Evolutionary conservation across 805 yeast genomes (phyloP).

Genomic region (Spathaspora gorwiae): DNA sequence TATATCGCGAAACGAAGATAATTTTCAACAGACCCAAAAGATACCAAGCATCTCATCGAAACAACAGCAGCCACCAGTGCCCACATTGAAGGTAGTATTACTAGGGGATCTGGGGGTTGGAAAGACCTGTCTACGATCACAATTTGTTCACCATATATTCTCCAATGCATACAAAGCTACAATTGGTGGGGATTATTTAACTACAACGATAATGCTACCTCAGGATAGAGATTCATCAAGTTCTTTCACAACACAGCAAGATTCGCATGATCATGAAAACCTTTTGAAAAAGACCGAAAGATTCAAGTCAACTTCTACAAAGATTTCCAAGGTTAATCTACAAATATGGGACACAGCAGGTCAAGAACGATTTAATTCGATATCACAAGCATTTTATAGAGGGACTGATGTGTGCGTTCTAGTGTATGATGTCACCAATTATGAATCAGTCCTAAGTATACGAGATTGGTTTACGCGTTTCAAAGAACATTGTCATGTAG

Average conservation of each 20-base stretch:
- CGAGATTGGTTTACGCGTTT: constrained; percentile 47
- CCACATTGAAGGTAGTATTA: constrained; percentile 46
- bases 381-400: constrained; percentile 51
- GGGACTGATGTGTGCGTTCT: constrained; percentile 55
- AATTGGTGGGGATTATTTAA: constrained; percentile 55
- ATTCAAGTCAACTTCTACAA: not conserved
- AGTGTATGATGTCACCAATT: constrained; percentile 51
- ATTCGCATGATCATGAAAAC: too few species aligned
- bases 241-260: too few species aligned
- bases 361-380: constrained; percentile 45
- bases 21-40: not conserved
- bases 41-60: not conserved
- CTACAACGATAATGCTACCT: constrained; percentile 28
- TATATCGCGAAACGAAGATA: too few species aligned
- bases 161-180: constrained; percentile 55
- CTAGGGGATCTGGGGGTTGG: constrained; percentile 60
- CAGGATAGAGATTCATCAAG: too few species aligned
- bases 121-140: constrained; percentile 53
- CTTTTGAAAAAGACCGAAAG: too few species aligned
- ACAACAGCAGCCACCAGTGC: constrained; percentile 4
- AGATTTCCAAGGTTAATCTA: constrained; percentile 28
- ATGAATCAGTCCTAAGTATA: constrained; percentile 46
- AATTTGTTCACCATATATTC: constrained; percentile 51
- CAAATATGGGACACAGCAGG: constrained; percentile 57
- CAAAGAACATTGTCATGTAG: constrained; percentile 43